Base-by-base conservation (phyloP, 257 asterid species). In the Paraleonurus japonicus region DNA sequence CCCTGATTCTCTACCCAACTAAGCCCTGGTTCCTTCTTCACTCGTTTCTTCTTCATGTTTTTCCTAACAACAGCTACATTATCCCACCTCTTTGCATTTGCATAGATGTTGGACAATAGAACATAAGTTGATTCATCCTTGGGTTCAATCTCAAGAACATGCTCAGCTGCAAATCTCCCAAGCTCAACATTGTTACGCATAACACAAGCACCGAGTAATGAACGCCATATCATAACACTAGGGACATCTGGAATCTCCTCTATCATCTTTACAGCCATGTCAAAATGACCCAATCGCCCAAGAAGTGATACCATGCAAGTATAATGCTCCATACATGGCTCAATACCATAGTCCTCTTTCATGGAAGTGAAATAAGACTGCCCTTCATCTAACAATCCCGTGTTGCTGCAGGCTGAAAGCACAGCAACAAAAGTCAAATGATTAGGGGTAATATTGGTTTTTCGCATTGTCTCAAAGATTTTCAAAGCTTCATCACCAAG, bases 171-270 rank as follows among this genome's bases (percentile, higher is more conserved):
- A 43, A 85, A 68, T 69, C 71, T 83, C 47, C 98, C 98, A 72
- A 90, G 82, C 72, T 89, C 96, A n/a, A 80, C 88, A 61, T 93
- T 84, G 22, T 84, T 86, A 70, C 85, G 94, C 1, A 80, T 84
- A 79, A 84, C 96, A 68, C 98, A 93, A 50, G 98, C 96, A 59
- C 98, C 97, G 35, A 93, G 95, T 74, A 93, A 74, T 27, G 98
- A 90, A 50, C 98, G 98, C 98, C 98, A 93, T 43, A 89, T 64
- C 98, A 93, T 93, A 63, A 93, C 85, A 78, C 96, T 90, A 11
- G 97, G 98, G 78, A 82, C 91, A 22, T 65, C 61, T 33, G 96
- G 90, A 24, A 93, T 86, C 79, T 86, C 88, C 67, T 83, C 80
- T 43, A 93, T 90, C 85, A 85, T 72, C 78, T 89, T 83, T 39